Evolutionary conservation across 129 eudicot genomes (phyloP).

Genomic region (Silybum marianum): DNA sequence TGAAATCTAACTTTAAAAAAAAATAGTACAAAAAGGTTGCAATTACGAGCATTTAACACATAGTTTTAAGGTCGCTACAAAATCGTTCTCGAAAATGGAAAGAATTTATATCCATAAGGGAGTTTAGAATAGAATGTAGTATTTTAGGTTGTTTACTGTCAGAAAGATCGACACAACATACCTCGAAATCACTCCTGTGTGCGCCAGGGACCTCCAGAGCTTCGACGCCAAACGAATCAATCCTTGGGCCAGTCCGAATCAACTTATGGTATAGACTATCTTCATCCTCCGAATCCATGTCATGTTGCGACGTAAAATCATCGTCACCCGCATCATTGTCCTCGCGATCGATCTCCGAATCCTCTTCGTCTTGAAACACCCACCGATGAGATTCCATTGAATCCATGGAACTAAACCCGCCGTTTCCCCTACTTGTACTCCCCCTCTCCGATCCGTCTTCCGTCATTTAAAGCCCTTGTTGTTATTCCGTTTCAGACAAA

Average conservation of each 20-base stretch:
- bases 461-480: slow-evolving; percentile 35
- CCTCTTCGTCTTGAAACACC: slow-evolving; percentile 70
- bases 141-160: background rate
- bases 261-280: slow-evolving; percentile 52
- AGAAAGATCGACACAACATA: slow-evolving; percentile 18
- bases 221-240: slow-evolving; percentile 49
- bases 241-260: slow-evolving; percentile 43
- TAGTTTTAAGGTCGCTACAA: slow-evolving; percentile 7
- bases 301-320: slow-evolving; percentile 26
- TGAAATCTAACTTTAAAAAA: background rate
- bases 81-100: background rate
- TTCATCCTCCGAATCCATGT: slow-evolving; percentile 54
- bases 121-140: background rate
- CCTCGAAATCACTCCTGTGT: slow-evolving; percentile 46
- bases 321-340: slow-evolving; percentile 32
- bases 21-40: background rate
- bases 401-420: slow-evolving; percentile 56
- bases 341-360: slow-evolving; percentile 53
- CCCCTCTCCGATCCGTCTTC: slow-evolving; percentile 61
- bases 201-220: slow-evolving; percentile 57
- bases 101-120: background rate
- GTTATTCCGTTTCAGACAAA: background rate
- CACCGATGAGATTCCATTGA: slow-evolving; percentile 70
- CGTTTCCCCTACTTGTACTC: slow-evolving; percentile 40
- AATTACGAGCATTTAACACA: slow-evolving; percentile 21